Conservation (phyloP, 2,329 filamentous ascomycete species). For the Calonectria henricotiae region DNA sequence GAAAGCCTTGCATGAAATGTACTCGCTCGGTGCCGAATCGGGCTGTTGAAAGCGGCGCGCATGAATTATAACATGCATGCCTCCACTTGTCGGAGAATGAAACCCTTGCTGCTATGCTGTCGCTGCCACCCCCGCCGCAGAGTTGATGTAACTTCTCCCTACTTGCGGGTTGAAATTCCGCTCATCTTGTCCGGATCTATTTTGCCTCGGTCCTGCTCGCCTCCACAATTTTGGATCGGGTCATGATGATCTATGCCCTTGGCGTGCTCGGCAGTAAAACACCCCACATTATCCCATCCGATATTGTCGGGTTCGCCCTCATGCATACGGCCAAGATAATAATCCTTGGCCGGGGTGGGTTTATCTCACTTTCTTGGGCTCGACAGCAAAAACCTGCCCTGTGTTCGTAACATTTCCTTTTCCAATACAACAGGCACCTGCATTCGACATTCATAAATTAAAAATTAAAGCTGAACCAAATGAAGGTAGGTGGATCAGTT, state of each 20-base stretch:
- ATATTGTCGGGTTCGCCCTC: neutral
- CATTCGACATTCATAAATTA: no score
- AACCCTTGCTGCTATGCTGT: neutral
- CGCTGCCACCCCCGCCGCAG: neutral
- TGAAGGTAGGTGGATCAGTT: no score
- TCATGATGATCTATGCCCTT: neutral
- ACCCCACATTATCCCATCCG: neutral
- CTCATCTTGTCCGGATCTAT: constrained; percentile 16
- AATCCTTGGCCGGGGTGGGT: neutral
- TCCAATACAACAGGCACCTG: no score
- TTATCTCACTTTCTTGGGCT: neutral
- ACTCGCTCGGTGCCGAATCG: neutral
- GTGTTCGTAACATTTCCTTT: no score
- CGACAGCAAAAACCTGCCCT: neutral
- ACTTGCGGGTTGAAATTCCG: neutral
- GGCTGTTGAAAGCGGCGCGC: neutral
- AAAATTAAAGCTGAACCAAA: no score
- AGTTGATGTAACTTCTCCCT: neutral
- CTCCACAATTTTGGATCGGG: neutral
- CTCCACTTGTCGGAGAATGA: constrained; percentile 16
- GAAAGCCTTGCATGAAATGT: no score
- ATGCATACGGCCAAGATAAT: neutral
- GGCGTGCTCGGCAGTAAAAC: neutral
- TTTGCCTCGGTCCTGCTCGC: neutral
- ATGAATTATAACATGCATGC: neutral